A percentile compares a stretch with the other conserved stretches of the same genome.
Conservation (phyloP, 257 asterid genomes). For the Salvia rosmarinus region DNA sequence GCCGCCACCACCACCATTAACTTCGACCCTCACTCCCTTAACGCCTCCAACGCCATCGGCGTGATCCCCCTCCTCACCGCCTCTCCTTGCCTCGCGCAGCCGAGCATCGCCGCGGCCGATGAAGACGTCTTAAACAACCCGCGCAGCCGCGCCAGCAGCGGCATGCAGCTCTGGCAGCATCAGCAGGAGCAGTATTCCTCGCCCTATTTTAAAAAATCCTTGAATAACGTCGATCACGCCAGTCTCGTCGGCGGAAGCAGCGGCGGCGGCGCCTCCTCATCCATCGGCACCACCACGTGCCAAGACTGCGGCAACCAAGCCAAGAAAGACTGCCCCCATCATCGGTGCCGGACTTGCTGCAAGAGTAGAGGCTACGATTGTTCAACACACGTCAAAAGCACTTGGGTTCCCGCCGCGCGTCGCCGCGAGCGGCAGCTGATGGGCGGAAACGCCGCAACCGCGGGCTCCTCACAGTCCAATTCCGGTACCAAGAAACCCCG, state of each 20-base stretch:
- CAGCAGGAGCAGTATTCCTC: conserved; percentile 39
- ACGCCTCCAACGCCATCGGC: conserved; percentile 38
- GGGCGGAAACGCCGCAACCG: conserved; percentile 40
- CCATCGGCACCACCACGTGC: conserved; percentile 48
- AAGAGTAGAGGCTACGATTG: conserved; percentile 66
- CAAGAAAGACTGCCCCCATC: conserved; percentile 63
- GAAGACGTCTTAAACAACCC: conserved; percentile 22
- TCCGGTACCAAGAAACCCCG: conserved; percentile 67
- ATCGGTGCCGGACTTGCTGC: conserved; percentile 68
- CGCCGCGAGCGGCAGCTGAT: conserved; percentile 71
- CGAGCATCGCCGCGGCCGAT: conserved; percentile 25
- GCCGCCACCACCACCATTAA: conserved; percentile 42
- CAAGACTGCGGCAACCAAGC: conserved; percentile 80
- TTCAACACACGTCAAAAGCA: conserved; percentile 64
- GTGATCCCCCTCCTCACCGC: conserved; percentile 64
- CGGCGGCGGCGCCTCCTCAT: conserved; percentile 30
- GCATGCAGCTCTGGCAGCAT: conserved; percentile 60
- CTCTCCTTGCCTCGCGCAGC: conserved; percentile 43
- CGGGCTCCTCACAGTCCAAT: conserved; percentile 62
- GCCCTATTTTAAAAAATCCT: conserved; percentile 39
- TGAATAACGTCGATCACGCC: conserved; percentile 27
- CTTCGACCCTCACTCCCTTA: conserved; percentile 55
- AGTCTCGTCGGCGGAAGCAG: conserved; percentile 29
- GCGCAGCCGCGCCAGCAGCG: conserved; percentile 32
- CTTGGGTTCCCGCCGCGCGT: conserved; percentile 77